phyloP scores from a whole-genome alignment of 176 grass and related monocot species.

The Cymbopogon citratus region DNA sequence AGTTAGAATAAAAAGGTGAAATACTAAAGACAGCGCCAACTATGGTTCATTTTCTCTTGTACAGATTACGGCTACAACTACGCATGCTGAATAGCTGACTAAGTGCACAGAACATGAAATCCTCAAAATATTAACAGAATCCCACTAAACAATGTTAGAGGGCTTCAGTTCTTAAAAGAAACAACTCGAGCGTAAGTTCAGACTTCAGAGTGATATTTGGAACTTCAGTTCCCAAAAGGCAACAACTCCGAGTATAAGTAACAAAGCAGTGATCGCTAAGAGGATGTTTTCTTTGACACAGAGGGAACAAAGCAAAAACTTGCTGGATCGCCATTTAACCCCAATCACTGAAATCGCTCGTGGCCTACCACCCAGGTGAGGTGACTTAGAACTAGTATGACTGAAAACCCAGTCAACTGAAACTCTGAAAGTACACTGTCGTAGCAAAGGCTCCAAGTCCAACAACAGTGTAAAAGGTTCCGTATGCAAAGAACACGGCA shows the following conservation, averaged over 20 bases:
- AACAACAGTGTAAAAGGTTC: too few relatives aligned
- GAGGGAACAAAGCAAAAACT: background rate
- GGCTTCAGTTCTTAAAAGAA: too few relatives aligned
- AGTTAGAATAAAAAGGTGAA: background rate
- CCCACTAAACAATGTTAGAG: too few relatives aligned
- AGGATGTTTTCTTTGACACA: background rate
- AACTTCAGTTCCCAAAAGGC: background rate
- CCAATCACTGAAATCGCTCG: background rate
- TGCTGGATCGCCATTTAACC: background rate
- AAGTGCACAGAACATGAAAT: background rate
- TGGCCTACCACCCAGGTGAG: background rate
- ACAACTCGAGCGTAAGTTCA: too few relatives aligned
- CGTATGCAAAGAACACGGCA: background rate
- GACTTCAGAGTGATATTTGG: too few relatives aligned
- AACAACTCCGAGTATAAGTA: background rate
- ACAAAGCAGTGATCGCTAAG: background rate
- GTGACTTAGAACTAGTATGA: too few relatives aligned
- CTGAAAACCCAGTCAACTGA: background rate
- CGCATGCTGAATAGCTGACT: background rate
- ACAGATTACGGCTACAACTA: background rate
- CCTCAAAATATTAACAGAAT: background rate
- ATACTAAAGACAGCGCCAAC: background rate
- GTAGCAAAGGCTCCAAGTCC: too few relatives aligned
- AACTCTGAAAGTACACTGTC: background rate
- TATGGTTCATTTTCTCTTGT: background rate